Conservation (phyloP, 352 stramenopile species). For the Phytophthora sp. region DNA sequence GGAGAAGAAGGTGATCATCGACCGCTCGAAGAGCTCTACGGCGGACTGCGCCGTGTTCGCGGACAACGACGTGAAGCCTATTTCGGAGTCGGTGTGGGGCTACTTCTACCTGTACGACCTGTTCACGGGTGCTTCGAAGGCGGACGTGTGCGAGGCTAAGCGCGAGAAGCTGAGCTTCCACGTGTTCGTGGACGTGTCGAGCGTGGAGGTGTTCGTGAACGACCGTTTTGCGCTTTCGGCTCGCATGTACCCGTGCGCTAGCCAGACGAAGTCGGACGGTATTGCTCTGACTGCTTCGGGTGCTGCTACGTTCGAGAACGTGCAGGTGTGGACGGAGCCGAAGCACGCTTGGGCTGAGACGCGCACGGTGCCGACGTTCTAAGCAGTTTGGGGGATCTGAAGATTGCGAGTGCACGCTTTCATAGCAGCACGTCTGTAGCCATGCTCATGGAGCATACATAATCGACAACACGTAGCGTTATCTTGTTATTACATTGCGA, state of each 20-base stretch:
- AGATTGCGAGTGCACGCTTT: too few species aligned
- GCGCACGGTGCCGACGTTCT: slow-evolving; percentile 42
- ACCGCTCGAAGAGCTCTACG: slow-evolving; percentile 52
- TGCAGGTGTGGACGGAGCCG: slow-evolving; percentile 66
- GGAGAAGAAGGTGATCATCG: slow-evolving; percentile 65
- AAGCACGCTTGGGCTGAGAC: slow-evolving; percentile 66
- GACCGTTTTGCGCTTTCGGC: slow-evolving; percentile 68
- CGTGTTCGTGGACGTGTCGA: slow-evolving; percentile 74
- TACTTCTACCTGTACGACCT: slow-evolving; percentile 70
- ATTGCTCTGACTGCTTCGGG: slow-evolving; percentile 57
- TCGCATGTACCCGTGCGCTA: slow-evolving; percentile 68
- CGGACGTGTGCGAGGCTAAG: slow-evolving; percentile 38
- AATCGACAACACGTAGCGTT: slow-evolving; percentile 8
- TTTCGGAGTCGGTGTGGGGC: slow-evolving; percentile 41
- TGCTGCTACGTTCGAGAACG: slow-evolving; percentile 58
- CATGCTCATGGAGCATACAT: slow-evolving; percentile 15
- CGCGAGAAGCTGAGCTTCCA: slow-evolving; percentile 62
- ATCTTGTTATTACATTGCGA: not conserved
- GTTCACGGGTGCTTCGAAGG: slow-evolving; percentile 30
- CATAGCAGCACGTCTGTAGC: not conserved
- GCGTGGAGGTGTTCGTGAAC: slow-evolving; percentile 77
- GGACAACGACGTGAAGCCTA: slow-evolving; percentile 37
- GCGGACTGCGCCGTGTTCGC: slow-evolving; percentile 54
- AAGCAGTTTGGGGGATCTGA: slow-evolving; percentile 4
- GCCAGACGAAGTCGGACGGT: slow-evolving; percentile 50